Base-by-base conservation (phyloP, 352 stramenopile species). In the Thalassiosira exigua region DNA sequence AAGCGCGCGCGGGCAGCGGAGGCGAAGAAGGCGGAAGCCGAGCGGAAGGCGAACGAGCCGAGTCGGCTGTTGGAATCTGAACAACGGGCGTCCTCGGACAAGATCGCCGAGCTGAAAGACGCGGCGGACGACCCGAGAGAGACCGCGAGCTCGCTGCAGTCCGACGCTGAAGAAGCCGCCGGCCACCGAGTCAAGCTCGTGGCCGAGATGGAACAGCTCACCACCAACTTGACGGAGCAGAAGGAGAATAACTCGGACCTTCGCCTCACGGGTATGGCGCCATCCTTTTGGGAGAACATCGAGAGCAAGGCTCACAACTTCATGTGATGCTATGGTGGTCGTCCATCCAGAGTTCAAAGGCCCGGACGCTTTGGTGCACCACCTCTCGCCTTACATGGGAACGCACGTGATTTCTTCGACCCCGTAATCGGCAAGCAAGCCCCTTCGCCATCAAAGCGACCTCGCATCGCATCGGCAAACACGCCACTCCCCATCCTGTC, bases 1-100 rank as follows among this genome's bases (percentile, higher is more conserved):
- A 66, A 90, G 39, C 59, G 75, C 46, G 85, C 84, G 0, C 56
- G 82, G 26, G 44, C 75, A 54, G 84, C 88, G 2, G 86, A 93
- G 67, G 24, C 64, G 9, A 86, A 83, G 21, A 69, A 30, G 70
- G 22, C 50, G 79, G 70, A 79, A 39, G 74, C 77, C 32, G 78
- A 86, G 44, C 21, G 76, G 17, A 69, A 75, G 41, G 32, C 57
- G 11, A 65, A 12, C 42, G 69, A 64, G 11, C 46, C 69, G 41
- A 56, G 30, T 21, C 36, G 12, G 5, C 46, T 67, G 19, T 51
- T 84, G 26, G 41, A 84, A 33, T 24, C 27, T n/a, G 69, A 79
- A 52, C 29, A 52, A 11, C 48, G 30, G 41, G 42, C 33, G 11
- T 69, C 61, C 59, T 61, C 53, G 14, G 53, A 76, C 48, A 56